Evolutionary conservation across 495 filamentous ascomycete genomes (phyloP).

Genomic region (Chaetomium fimeti): DNA sequence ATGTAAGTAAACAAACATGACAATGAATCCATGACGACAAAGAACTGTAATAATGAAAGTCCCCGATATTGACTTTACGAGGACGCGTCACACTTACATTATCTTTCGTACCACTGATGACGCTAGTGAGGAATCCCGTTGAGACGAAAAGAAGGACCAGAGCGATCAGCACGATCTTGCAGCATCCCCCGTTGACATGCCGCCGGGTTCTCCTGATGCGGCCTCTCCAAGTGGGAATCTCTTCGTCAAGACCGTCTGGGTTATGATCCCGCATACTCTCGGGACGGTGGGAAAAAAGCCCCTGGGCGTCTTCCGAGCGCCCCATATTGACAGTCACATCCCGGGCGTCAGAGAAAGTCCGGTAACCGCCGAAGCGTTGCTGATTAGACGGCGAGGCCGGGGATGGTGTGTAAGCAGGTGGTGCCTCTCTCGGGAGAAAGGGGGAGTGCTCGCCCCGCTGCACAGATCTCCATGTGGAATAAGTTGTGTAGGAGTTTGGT

Average conservation of each 20-base stretch:
- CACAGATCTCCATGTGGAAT: constrained; percentile 16
- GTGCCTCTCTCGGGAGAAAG: constrained; percentile 43
- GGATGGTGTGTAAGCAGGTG: constrained; percentile 48
- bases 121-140: constrained; percentile 30
- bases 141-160: constrained; percentile 36
- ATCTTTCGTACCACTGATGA: constrained; percentile 22
- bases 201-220: constrained; percentile 32
- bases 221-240: constrained; percentile 31
- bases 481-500: constrained; percentile 30
- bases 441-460: constrained; percentile 25
- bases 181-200: constrained; percentile 30
- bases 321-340: constrained; percentile 37
- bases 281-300: constrained; percentile 38
- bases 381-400: constrained; percentile 32
- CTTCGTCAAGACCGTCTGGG: constrained; percentile 1
- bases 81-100: constrained; percentile 32
- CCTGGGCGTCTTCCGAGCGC: constrained; percentile 37
- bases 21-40: background rate
- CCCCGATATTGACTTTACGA: background rate
- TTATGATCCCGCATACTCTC: constrained; percentile 42
- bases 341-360: constrained; percentile 36
- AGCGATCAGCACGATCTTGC: constrained; percentile 26
- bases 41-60: background rate
- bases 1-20: background rate
- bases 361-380: constrained; percentile 31